Evolutionary conservation across 2,329 filamentous ascomycete genomes (phyloP), one percentile per base, ranked within the genome.

Genomic region (Dothistroma pini): DNA sequence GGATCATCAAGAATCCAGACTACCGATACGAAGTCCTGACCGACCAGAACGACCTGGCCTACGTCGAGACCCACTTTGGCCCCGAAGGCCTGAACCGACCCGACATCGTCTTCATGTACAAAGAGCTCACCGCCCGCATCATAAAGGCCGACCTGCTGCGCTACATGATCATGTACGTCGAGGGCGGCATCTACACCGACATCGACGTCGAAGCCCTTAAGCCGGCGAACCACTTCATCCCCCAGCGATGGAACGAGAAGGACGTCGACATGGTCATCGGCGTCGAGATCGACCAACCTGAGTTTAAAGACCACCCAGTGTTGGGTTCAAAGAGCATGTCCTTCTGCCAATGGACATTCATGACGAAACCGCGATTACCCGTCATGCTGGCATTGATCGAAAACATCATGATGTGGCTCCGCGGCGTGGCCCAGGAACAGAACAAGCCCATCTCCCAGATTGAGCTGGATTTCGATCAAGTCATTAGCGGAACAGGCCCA

Each of bases 301-400:
- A 84, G 9, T 89, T 85, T 75, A 77, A 75, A 19, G 75, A 85
- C 54, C 87, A 90, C 70, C 80, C 84, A 1, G 86, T 90, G 34
- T 78, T 90, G 0, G 87, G 88, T 14, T 81, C 80, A 54, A 90
- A 90, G 74, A 89, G 84, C 41, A 79, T 81, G 66, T 90, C 87
- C 0, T 90, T 90, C 71, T 90, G 87, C 72, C 88, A 90, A 70
- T 90, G 88, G 88, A 90, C 88, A 0, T 89, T 90, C 69, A 87
- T 89, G 77, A 84, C 84, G 67, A 88, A 89, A 70, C 86, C 88
- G 0, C 78, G 80, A 19, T 81, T 86, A 29, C 86, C 86, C 1
- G 85, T 90, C 59, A 89, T 90, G 86, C 78, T 89, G 72, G 77
- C 78, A 34, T 79, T 90, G 3, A 83, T 90, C 52, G 86, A 89